phyloP scores from a whole-genome alignment of 768 basidiomycete genomes.

The Pulveroboletus sp. region DNA sequence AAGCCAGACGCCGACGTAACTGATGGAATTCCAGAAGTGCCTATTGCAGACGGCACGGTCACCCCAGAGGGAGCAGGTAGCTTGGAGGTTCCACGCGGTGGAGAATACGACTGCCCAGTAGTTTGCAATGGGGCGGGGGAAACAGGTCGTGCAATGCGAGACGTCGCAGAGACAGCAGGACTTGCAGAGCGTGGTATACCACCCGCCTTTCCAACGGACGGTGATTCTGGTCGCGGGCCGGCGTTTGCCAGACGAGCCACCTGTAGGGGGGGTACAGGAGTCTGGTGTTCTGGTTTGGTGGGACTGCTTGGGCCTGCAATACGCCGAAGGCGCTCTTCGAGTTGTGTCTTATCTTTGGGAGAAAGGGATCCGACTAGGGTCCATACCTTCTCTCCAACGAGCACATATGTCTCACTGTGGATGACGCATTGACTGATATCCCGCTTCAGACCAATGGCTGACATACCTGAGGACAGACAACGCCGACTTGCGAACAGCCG shows the following conservation, averaged over 20 bases:
- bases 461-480: constrained; percentile 73
- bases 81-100: constrained; percentile 39
- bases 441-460: background rate
- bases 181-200: constrained; percentile 46
- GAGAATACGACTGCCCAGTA: constrained; percentile 45
- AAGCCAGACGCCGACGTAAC: constrained; percentile 36
- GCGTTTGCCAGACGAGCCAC: constrained; percentile 48
- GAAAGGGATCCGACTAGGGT: constrained; percentile 66
- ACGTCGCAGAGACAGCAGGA: constrained; percentile 37
- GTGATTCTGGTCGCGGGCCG: constrained; percentile 48
- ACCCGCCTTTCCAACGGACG: constrained; percentile 38
- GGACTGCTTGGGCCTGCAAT: constrained; percentile 62
- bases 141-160: constrained; percentile 40
- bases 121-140: constrained; percentile 37
- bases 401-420: constrained; percentile 70
- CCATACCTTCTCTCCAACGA: constrained; percentile 87
- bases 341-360: constrained; percentile 85
- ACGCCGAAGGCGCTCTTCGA: constrained; percentile 84
- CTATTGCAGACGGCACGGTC: constrained; percentile 7
- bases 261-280: constrained; percentile 41
- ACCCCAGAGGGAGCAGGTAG: constrained; percentile 33
- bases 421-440: constrained; percentile 9
- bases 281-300: constrained; percentile 36
- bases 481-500: constrained; percentile 82
- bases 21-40: constrained; percentile 26